Base-by-base conservation (phyloP, 2,329 filamentous ascomycete genomes). In the Cladosporium sp. region DNA sequence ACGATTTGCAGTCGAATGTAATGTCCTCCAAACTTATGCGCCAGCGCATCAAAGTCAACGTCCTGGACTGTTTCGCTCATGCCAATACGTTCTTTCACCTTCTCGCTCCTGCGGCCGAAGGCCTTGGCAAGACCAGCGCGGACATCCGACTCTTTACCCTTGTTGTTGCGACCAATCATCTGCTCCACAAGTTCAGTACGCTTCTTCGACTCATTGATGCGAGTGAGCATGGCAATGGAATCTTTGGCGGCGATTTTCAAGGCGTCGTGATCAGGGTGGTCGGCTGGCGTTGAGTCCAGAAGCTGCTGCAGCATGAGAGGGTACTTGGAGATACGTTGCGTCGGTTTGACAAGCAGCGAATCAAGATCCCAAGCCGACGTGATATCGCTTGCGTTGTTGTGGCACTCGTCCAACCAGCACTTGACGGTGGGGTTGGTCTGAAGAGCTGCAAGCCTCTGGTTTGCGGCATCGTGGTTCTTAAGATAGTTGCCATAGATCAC, bases 291-390 rank as follows among this genome's bases (percentile, higher is more conserved):
- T 65, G 90, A 86, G 69, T 93, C 88, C 28, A 96, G 83, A 12
- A 99, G 83, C 65, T 93, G 89, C 38, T 88, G 87, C 54, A 99
- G 87, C 49, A 99, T 83, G 55, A 97, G 88, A 3, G 93, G 93
- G 75, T 98, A 99, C 74, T 97, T 97, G 38, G 94, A 89, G 68
- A 98, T 90, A 58, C 95, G 88, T 79, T 99, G 95, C 77, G 96
- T 93, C 1, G 95, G 95, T 78, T 99, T 99, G 75, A 99, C 94
- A 24, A 99, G 86, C n/a, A 99, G 83, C 0, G 95, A 96, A 77
- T 97, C 93, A 68, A 99, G 80, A 77, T 96, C 92, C 95, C 95
- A 99, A 0, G 95, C 94, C 30, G 89, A 88, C 0, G 95, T 99
- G 69, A 99, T 85, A 76, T 97, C 95, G 72, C 92, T 91, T 14